Evolutionary conservation across 202 grass and related monocot species (phyloP).

Genomic region (Dendrocalamus latiflorus): DNA sequence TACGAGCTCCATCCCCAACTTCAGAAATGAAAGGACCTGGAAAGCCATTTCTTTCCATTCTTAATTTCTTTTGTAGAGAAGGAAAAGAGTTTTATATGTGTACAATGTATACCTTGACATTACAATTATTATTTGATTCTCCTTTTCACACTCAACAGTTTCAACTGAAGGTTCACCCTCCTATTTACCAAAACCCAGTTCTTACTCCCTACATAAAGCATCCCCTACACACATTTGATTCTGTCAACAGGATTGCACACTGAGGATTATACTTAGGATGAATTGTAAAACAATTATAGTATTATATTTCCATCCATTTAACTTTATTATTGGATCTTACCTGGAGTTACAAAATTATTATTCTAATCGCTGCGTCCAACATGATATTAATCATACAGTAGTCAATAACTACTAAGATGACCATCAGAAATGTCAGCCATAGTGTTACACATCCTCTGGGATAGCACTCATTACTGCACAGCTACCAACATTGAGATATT

Average conservation of each 20-base stretch:
- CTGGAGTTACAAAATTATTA: slow-evolving; percentile 2
- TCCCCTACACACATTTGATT: slow-evolving; percentile 5
- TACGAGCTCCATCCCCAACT: too few species aligned
- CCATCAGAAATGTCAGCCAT: background rate
- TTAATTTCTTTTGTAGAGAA: slow-evolving; percentile 62
- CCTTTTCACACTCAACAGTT: too few species aligned
- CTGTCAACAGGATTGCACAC: background rate
- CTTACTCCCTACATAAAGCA: too few species aligned
- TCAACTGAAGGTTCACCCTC: too few species aligned
- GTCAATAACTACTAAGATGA: background rate
- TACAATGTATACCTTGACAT: slow-evolving; percentile 48
- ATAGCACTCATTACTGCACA: background rate
- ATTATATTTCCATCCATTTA: slow-evolving; percentile 7
- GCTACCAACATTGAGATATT: background rate
- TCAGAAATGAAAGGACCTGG: slow-evolving; percentile 50
- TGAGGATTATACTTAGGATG: background rate
- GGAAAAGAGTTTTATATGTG: slow-evolving; percentile 31
- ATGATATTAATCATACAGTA: background rate
- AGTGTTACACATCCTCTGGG: background rate
- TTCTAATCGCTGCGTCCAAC: background rate
- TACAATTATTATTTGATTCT: too few species aligned
- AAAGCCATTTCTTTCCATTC: slow-evolving; percentile 66
- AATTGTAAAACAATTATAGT: background rate
- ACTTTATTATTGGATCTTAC: background rate
- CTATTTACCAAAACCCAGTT: too few species aligned